Base-by-base conservation (phyloP, 1,284 basidiomycete genomes). In the Naganishia sp. region DNA sequence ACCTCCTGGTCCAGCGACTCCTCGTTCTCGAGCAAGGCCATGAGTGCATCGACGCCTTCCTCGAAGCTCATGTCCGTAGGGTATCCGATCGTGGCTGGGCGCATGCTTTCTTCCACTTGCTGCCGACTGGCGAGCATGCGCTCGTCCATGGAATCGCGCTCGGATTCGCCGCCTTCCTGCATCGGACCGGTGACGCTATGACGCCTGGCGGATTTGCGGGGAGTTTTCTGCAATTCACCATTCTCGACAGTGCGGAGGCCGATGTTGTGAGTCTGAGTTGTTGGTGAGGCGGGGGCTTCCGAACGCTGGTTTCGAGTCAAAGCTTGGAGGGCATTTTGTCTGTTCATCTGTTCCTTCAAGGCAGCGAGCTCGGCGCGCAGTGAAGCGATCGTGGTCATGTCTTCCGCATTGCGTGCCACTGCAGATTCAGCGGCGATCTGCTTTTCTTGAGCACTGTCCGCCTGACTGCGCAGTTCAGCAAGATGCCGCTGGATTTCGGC, bases 1-100 rank as follows among this genome's bases (percentile, higher is more conserved):
- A 98, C 89, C 75, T 99, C 96, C 75, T 96, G 92, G 74, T 99
- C 96, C 64, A 99, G 81, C 61, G 86, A 88, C 76, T 91, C 92
- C 72, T 89, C 86, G 75, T 98, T 92, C 75, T 95, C 91, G 83
- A 99, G 88, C 54, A 98, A 83, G 64, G 89, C 85, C 71, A 97
- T 92, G 81, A 98, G 95, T 82, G 98, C 94, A 77, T 98, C 94
- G 0, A 90, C 89, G 16, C 91, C 87, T 76, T 94, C 92, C 73
- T 97, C 93, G 71, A 88, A 87, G 74, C 74, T 90, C 84, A 77
- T 90, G 69, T 92, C 89, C 72, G 90, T 87, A 85, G 82, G 90
- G 90, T 66, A 91, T 36, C 82, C 94, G 61, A 97, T 91, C 11
- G 94, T 97, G 11, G 95, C 93, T 1, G 93, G 90, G 56, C 95